These are phyloP conservation scores for Quercus wislizeni DNA, from an alignment of 306 rosid species.

Conservation along the genomic window DNA sequence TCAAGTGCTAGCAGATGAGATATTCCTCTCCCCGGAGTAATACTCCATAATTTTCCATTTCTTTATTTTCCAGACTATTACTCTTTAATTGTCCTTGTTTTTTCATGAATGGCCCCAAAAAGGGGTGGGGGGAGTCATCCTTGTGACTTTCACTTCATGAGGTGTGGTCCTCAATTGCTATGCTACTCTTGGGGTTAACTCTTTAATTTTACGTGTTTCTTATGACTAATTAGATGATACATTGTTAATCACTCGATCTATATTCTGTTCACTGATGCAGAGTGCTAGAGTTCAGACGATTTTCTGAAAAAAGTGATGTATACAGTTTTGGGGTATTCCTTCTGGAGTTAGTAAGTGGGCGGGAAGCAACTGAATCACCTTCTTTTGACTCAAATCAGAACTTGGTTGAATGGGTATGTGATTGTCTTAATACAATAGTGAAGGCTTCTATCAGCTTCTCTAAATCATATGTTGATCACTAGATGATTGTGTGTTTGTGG, in stretches of 20 bases:
- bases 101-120: background rate
- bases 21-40: conserved; percentile 88
- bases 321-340: conserved; percentile 89
- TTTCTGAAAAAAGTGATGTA: conserved; percentile 86
- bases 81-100: background rate
- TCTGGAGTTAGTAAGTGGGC: conserved; percentile 75
- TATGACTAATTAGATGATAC: conserved; percentile 4
- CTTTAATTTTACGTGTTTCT: background rate
- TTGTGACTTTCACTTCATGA: background rate
- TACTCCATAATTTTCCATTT: conserved; percentile 17
- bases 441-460: background rate
- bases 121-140: background rate
- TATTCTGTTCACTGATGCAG: conserved; percentile 44
- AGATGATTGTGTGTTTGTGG: background rate
- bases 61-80: background rate
- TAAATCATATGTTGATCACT: background rate
- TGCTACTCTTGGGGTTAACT: background rate
- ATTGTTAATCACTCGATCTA: conserved; percentile 5
- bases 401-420: conserved; percentile 69
- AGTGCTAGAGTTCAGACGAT: conserved; percentile 78
- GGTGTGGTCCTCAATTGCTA: background rate
- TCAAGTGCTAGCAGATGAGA: conserved; percentile 60
- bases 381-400: conserved; percentile 43
- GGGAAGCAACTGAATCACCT: conserved; percentile 58
- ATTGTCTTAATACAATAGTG: background rate